These are phyloP conservation scores for Amphichorda felina DNA, from an alignment of 2,329 filamentous ascomycete genomes.

Conservation along the genomic window DNA sequence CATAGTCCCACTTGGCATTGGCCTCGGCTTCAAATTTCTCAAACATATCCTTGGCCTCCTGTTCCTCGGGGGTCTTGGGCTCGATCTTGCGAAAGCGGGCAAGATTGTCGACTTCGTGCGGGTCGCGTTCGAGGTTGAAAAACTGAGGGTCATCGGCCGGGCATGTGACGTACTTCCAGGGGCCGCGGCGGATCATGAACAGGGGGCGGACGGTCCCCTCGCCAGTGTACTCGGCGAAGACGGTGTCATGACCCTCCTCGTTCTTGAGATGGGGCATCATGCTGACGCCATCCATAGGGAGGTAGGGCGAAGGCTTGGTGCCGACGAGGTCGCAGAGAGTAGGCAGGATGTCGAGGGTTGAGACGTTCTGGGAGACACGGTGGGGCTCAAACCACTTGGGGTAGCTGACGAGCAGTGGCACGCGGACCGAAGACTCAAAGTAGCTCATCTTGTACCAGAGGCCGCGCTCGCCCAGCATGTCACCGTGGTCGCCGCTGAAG, in stretches of 20 bases:
- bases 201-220: constrained; percentile 82
- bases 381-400: constrained; percentile 65
- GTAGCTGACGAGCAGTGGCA: constrained; percentile 76
- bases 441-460: constrained; percentile 98
- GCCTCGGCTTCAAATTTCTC: constrained; percentile 65
- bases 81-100: constrained; percentile 30
- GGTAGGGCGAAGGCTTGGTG: constrained; percentile 50
- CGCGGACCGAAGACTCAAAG: constrained; percentile 82
- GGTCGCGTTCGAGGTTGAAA: constrained; percentile 67
- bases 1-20: constrained; percentile 67
- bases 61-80: constrained; percentile 28
- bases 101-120: constrained; percentile 66
- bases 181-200: constrained; percentile 85
- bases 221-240: constrained; percentile 91
- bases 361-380: constrained; percentile 73
- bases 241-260: constrained; percentile 66
- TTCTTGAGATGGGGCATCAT: constrained; percentile 66
- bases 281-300: constrained; percentile 81
- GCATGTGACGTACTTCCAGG: constrained; percentile 86
- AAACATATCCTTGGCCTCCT: constrained; percentile 36
- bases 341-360: constrained; percentile 80
- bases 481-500: constrained; percentile 88
- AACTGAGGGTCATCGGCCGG: constrained; percentile 75
- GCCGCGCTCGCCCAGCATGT: constrained; percentile 88
- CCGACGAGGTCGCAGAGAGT: constrained; percentile 78